Conservation (phyloP, 2,329 filamentous ascomycete genomes). For the Botrytis sinoallii region DNA sequence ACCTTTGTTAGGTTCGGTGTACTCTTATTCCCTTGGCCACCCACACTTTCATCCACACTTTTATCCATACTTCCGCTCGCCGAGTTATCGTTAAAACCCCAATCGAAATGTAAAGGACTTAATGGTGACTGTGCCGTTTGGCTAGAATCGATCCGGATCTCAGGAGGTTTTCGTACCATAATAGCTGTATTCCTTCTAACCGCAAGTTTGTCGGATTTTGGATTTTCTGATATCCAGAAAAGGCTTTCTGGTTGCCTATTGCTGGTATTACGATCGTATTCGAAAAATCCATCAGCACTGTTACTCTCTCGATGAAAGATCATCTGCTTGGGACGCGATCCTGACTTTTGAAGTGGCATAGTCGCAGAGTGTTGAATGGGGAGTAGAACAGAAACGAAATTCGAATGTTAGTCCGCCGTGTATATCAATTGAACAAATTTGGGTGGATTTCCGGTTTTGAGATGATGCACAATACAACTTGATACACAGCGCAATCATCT, state of each 20-base stretch:
- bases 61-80: not conserved
- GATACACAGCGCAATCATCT: slow-evolving; percentile 1
- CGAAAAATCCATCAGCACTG: slow-evolving; percentile 4
- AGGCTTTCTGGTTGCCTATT: slow-evolving; percentile 13
- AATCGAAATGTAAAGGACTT: not conserved
- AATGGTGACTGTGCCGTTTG: slow-evolving; percentile 1
- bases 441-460: not conserved
- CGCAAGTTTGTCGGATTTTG: not conserved
- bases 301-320: slow-evolving; percentile 5
- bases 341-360: not conserved
- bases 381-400: not conserved
- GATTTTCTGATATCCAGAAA: slow-evolving; percentile 15
- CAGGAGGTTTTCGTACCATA: not conserved
- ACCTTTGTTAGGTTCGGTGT: slow-evolving; percentile 9
- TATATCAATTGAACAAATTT: not conserved
- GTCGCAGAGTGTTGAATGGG: not conserved
- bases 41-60: not conserved
- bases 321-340: not conserved
- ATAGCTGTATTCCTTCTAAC: slow-evolving; percentile 8
- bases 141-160: not conserved
- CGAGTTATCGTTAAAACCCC: not conserved
- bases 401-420: not conserved
- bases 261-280: slow-evolving; percentile 15
- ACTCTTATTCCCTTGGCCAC: not conserved
- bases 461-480: not conserved